Conservation (phyloP, 768 basidiomycete species). For the Calvatia gigantea region DNA sequence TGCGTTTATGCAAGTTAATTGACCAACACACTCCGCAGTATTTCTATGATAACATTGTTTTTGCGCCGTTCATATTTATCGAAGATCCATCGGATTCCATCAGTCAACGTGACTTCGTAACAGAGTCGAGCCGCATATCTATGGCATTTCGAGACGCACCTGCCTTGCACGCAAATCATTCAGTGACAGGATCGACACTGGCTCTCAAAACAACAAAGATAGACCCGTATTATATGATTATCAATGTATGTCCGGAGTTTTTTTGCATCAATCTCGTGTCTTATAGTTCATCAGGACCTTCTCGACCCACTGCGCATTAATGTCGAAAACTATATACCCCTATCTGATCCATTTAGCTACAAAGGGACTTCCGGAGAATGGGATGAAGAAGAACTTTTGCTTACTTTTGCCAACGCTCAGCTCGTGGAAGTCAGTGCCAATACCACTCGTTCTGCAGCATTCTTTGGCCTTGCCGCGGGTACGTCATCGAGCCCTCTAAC, state of each 20-base stretch:
- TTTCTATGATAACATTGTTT: constrained; percentile 95
- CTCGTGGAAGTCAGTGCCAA: constrained; percentile 54
- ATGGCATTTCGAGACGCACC: constrained; percentile 22
- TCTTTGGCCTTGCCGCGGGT: constrained; percentile 33
- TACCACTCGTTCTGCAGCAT: constrained; percentile 29
- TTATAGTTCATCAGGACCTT: constrained; percentile 43
- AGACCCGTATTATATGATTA: constrained; percentile 91
- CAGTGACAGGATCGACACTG: constrained; percentile 22
- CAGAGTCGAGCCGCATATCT: constrained; percentile 41
- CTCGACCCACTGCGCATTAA: constrained; percentile 68
- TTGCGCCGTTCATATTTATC: constrained; percentile 94
- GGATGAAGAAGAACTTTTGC: constrained; percentile 63
- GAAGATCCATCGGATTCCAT: constrained; percentile 82
- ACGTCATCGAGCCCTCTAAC: constrained; percentile 11
- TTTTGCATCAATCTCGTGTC: background rate
- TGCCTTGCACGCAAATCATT: constrained; percentile 18
- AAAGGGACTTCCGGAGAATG: constrained; percentile 64
- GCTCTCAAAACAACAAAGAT: constrained; percentile 65
- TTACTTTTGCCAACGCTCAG: constrained; percentile 57
- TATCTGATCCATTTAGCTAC: constrained; percentile 62
- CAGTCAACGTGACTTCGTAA: constrained; percentile 44
- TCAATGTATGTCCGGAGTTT: constrained; percentile 48
- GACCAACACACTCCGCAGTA: constrained; percentile 45
- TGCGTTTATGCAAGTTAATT: background rate
- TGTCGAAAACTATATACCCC: constrained; percentile 54